Evolutionary conservation across 2,329 filamentous ascomycete genomes (phyloP), one percentile per base, ranked within the genome.

Genomic region (Pseudogymnoascus destructans): DNA sequence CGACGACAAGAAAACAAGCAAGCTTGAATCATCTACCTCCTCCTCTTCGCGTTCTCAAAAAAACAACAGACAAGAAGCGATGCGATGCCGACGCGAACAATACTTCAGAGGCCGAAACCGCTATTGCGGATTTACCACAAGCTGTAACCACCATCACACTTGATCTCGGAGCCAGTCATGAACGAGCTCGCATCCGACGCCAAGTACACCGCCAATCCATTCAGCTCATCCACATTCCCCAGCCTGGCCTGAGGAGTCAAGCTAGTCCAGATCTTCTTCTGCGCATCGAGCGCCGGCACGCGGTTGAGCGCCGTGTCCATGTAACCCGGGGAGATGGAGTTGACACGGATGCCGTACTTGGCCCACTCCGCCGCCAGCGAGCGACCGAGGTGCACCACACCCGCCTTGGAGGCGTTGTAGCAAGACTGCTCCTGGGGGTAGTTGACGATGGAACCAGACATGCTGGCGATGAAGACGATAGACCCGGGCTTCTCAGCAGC

Each of bases 251-350:
- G 85, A 8, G 87, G 87, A 6, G 86, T 90, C 62, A 87, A 70
- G 35, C 79, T 80, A 66, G 81, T 81, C 87, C 87, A 90, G 71
- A 89, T 87, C 73, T 84, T 85, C 82, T 89, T 89, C 77, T 89
- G 85, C 54, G 84, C 85, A 63, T 90, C 86, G 17, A 90, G 81
- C 36, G 84, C 84, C 19, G 86, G 85, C 6, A 88, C 85, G 61
- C 84, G 83, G 79, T 89, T 91, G 62, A 89, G 77, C 4, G 84
- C 85, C 4, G 87, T 93, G 75, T 91, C 86, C 84, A 92, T 91
- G 76, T 92, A 92, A 27, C 87, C 87, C 17, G 88, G 87, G 5
- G 84, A 88, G 73, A 92, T 89, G 72, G 82, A 85, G 79, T 93
- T 93, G 67, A 91, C 87, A 35, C 87, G 84, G 68, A 92, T 89